Evolutionary conservation across 169 alveolate genomes (phyloP).

Genomic region (Plasmodium relictum): DNA sequence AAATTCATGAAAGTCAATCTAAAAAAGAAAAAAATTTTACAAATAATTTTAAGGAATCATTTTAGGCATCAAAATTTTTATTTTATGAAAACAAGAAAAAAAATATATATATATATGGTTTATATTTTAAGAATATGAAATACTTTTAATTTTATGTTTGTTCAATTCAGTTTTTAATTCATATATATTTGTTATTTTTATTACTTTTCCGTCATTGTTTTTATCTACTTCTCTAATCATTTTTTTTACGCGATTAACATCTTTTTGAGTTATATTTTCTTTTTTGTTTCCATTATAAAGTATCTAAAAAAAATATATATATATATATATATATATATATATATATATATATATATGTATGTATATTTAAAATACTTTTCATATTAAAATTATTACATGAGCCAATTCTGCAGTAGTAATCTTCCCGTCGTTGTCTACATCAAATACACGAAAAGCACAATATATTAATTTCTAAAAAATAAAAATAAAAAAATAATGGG

Average conservation of each 20-base stretch:
- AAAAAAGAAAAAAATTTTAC: constrained; percentile 1
- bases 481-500: constrained; percentile 4
- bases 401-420: constrained; percentile 86
- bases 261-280: constrained; percentile 71
- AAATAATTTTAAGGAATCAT: not conserved
- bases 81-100: not conserved
- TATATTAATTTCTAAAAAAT: constrained; percentile 77
- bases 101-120: not conserved
- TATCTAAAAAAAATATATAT: constrained; percentile 25
- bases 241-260: constrained; percentile 74
- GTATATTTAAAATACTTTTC: not conserved
- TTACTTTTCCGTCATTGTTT: constrained; percentile 80
- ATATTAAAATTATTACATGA: constrained; percentile 43
- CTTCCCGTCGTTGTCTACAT: constrained; percentile 87
- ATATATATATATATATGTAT: not conserved
- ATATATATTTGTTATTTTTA: not conserved
- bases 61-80: not conserved
- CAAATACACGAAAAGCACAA: constrained; percentile 88
- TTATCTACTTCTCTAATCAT: constrained; percentile 83
- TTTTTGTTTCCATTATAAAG: constrained; percentile 76
- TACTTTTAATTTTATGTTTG: not conserved
- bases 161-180: too few species aligned
- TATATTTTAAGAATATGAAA: not conserved
- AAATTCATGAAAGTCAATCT: constrained; percentile 82
- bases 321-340: not conserved